These are phyloP conservation scores for Carex littledalei DNA, from an alignment of 176 grass and related monocot genomes.

Conservation along the genomic window DNA sequence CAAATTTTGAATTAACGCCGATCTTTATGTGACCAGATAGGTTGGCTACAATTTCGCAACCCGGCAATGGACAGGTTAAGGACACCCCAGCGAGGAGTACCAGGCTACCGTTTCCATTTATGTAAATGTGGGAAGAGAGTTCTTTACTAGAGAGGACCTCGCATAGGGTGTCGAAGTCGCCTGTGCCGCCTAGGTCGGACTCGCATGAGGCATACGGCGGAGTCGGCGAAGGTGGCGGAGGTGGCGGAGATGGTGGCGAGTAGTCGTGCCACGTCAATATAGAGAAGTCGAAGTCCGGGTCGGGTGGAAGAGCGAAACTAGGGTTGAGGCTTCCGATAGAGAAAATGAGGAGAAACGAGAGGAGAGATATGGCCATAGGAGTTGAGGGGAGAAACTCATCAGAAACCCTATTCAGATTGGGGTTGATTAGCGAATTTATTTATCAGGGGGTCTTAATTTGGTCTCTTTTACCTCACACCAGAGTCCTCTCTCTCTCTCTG, in stretches of 20 bases:
- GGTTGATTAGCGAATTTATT: background rate
- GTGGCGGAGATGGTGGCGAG: slow-evolving; percentile 82
- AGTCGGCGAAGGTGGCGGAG: slow-evolving; percentile 47
- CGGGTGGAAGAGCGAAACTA: slow-evolving; percentile 21
- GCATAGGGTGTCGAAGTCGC: slow-evolving; percentile 65
- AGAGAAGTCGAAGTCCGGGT: slow-evolving; percentile 54
- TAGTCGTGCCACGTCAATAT: slow-evolving; percentile 99
- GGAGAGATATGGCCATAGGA: slow-evolving; percentile 34
- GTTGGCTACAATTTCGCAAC: slow-evolving; percentile 63
- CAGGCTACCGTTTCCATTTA: slow-evolving; percentile 75
- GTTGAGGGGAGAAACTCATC: slow-evolving; percentile 85
- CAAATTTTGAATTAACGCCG: slow-evolving; percentile 42
- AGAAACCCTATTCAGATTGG: slow-evolving; percentile 31
- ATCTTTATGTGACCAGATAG: slow-evolving; percentile 63
- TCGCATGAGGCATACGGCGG: slow-evolving; percentile 63
- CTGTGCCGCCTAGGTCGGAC: slow-evolving; percentile 60
- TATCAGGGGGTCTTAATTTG: slow-evolving; percentile 7
- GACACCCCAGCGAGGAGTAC: slow-evolving; percentile 49
- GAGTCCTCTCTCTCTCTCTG: slow-evolving; percentile 41
- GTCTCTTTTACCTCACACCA: background rate
- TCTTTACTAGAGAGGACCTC: slow-evolving; percentile 60
- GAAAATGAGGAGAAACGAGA: slow-evolving; percentile 28
- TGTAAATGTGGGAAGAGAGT: slow-evolving; percentile 51
- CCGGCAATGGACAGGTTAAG: slow-evolving; percentile 55
- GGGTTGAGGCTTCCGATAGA: slow-evolving; percentile 36